These are phyloP conservation scores for Beauveria sp. DNA, from an alignment of 2,329 filamentous ascomycete species.

Conservation along the genomic window DNA sequence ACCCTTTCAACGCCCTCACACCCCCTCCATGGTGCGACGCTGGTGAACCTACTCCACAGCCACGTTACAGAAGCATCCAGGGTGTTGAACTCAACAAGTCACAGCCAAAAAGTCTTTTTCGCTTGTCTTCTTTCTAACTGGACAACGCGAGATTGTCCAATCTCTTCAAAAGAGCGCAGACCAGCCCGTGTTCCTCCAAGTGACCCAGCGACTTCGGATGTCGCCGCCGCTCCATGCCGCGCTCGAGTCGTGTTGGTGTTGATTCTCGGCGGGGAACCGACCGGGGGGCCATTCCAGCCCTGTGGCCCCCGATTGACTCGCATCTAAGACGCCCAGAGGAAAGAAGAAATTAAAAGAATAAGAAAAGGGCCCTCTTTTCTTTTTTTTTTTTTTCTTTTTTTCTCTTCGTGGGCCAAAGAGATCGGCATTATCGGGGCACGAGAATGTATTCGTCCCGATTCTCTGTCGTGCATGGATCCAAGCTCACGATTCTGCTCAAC, in stretches of 20 bases:
- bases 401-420: not conserved
- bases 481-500: not conserved
- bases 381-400: not conserved
- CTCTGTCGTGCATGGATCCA: not conserved
- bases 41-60: conserved; percentile 5
- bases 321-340: not conserved
- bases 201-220: no score
- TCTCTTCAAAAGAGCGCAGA: not conserved
- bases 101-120: not conserved
- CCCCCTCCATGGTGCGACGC: not conserved
- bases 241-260: not conserved
- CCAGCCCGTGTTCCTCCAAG: no score
- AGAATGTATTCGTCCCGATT: not conserved
- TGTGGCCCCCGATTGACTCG: not conserved
- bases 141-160: not conserved
- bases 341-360: no score
- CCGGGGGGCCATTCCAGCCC: not conserved
- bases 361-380: not conserved
- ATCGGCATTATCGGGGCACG: not conserved
- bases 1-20: not conserved
- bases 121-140: not conserved
- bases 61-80: not conserved
- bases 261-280: not conserved
- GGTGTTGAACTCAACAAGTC: not conserved
- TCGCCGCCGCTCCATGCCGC: no score